Evolutionary conservation across 2,329 filamentous ascomycete genomes (phyloP).

Genomic region (Sphaerulina vaccinii): DNA sequence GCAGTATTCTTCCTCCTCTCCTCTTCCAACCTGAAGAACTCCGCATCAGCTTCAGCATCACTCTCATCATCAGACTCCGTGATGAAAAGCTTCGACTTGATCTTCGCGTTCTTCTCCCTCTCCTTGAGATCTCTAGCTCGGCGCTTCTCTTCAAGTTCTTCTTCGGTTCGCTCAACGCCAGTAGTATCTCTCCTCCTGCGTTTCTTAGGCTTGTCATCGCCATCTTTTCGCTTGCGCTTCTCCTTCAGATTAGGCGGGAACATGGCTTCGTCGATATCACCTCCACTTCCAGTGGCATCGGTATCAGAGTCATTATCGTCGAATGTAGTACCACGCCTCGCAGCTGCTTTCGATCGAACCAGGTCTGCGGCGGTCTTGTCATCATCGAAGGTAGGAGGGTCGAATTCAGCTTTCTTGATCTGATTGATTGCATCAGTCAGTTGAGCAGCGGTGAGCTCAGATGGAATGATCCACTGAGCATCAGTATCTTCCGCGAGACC

Average conservation of each 20-base stretch:
- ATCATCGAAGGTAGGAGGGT: slow-evolving; percentile 73
- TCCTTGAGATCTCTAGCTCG: slow-evolving; percentile 65
- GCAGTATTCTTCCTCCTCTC: slow-evolving; percentile 59
- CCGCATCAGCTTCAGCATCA: slow-evolving; percentile 70
- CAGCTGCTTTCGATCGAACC: slow-evolving; percentile 67
- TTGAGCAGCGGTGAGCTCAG: slow-evolving; percentile 60
- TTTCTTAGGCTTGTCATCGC: slow-evolving; percentile 51
- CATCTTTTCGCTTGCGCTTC: slow-evolving; percentile 23
- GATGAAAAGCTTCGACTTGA: slow-evolving; percentile 83
- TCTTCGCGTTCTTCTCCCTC: slow-evolving; percentile 71
- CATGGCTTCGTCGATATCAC: slow-evolving; percentile 28
- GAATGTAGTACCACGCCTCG: slow-evolving; percentile 51
- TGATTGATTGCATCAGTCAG: slow-evolving; percentile 68
- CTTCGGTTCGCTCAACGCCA: slow-evolving; percentile 61
- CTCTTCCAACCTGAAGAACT: slow-evolving; percentile 78
- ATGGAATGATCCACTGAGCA: slow-evolving; percentile 75
- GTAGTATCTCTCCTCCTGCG: slow-evolving; percentile 49
- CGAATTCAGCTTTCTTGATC: slow-evolving; percentile 76
- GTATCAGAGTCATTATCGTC: slow-evolving; percentile 59
- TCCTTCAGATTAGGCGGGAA: slow-evolving; percentile 36
- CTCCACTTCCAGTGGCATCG: slow-evolving; percentile 32
- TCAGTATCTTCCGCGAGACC: slow-evolving; percentile 70
- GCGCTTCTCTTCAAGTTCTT: slow-evolving; percentile 59
- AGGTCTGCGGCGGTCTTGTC: slow-evolving; percentile 72
- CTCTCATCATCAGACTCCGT: slow-evolving; percentile 83